Base-by-base conservation (phyloP, 768 basidiomycete species). In the Lactarius evosmus region DNA sequence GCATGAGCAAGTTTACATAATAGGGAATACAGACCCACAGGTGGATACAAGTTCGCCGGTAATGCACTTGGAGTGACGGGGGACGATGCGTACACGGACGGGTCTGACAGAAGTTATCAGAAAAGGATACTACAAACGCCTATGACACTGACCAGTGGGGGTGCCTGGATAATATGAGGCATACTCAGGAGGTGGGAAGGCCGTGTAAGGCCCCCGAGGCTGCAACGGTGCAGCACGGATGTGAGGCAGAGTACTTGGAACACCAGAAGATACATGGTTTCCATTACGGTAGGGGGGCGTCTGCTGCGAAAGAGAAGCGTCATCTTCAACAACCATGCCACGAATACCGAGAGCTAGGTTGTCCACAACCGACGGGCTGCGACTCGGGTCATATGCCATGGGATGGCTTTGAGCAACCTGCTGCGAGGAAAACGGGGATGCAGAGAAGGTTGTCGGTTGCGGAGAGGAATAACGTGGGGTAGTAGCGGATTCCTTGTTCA, bases 271-370 rank as follows among this genome's bases (percentile, higher is more conserved):
- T 7, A 63, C 67, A 56, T 72, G 77, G 40, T 67, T 73, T 63
- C 63, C 68, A 53, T 77, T 77, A 61, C 80, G 80, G 62, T 78
- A 78, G 11, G 66, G 38, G 19, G 67, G 50, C 32, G 60, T 63
- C 54, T 71, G 69, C 65, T 77, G 77, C 41, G 69, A 67, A 46
- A 72, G 70, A 59, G 72, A 70, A 57, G 76, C 77, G 60, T 85
- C 84, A 49, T 85, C 84, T 68, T 83, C 84, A 22, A 84, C 83
- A 7, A 73, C 78, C 82, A 85, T 84, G 16, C 85, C 85, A 63
- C 87, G 82, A 54, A 89, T 74, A 4, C 83, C 79, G 34, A 82
- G 72, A 16, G 84, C 75, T 36, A 88, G 76, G 60, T 78, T 80
- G 54, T 83, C 84, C 19, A 78, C 80, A 51, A 75, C 70, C 38